These are phyloP conservation scores for Jaminaea rosea DNA, from an alignment of 1,284 basidiomycete species.

Conservation along the genomic window DNA sequence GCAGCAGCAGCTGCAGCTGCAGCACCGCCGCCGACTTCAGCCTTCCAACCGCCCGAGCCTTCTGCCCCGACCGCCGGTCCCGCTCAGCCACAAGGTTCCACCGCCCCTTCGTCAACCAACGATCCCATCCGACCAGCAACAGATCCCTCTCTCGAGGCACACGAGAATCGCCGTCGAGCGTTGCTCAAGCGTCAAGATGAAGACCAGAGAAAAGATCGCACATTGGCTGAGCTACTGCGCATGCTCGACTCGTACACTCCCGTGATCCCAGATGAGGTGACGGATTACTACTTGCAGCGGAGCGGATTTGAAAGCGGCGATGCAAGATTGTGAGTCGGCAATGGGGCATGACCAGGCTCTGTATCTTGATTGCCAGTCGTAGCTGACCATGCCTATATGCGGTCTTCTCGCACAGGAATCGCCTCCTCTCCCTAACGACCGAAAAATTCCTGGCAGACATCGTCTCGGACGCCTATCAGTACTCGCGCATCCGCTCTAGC, in stretches of 20 bases:
- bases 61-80: no score
- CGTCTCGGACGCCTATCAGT: slow-evolving; percentile 91
- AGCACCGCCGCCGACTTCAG: no score
- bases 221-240: slow-evolving; percentile 83
- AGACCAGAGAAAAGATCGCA: slow-evolving; percentile 65
- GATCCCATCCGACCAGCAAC: no score
- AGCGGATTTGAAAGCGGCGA: slow-evolving; percentile 96
- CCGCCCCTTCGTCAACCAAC: no score
- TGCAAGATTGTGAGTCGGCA: slow-evolving; percentile 35
- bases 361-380: no score
- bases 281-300: slow-evolving; percentile 90
- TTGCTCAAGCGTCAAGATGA: slow-evolving; percentile 56
- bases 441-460: slow-evolving; percentile 99
- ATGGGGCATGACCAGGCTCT: no score
- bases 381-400: no score
- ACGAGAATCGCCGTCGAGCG: no score
- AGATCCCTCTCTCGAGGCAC: no score
- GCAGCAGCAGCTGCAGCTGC: slow-evolving; percentile 13
- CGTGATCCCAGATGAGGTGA: slow-evolving; percentile 93
- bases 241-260: slow-evolving; percentile 97
- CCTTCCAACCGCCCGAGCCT: no score
- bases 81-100: no score
- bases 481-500: slow-evolving; percentile 77
- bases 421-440: slow-evolving; percentile 84
- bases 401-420: slow-evolving; percentile 55